phyloP scores from a whole-genome alignment of 257 asterid species.

The Agastache rugosa region DNA sequence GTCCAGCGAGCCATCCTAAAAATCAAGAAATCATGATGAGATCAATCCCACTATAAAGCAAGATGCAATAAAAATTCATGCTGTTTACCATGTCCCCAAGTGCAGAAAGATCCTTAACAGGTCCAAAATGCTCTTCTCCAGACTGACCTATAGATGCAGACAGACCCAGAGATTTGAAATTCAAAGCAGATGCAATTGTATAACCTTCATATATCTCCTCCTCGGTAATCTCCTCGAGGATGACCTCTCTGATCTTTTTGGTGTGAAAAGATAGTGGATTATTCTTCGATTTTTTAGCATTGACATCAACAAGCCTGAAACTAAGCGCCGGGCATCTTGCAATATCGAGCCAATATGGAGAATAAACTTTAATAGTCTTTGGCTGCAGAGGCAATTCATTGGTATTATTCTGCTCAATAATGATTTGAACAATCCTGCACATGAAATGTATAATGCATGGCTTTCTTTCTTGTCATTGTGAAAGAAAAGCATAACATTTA shows the following conservation, averaged over 20 bases:
- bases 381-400: conserved; percentile 69
- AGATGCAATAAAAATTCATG: conserved; percentile 23
- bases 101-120: conserved; percentile 81
- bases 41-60: conserved; percentile 24
- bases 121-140: conserved; percentile 86
- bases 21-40: conserved; percentile 35
- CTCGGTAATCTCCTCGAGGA: conserved; percentile 83
- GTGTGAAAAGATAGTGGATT: conserved; percentile 62
- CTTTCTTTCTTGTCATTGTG: conserved; percentile 4
- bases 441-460: conserved; percentile 25
- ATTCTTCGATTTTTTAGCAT: conserved; percentile 59
- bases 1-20: conserved; percentile 95
- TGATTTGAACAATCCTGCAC: conserved; percentile 87
- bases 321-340: conserved; percentile 91
- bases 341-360: conserved; percentile 87
- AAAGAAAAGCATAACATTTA: conserved; percentile 13
- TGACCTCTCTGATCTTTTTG: conserved; percentile 58
- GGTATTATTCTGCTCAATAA: conserved; percentile 74
- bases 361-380: conserved; percentile 68
- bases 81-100: conserved; percentile 83
- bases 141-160: conserved; percentile 73
- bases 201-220: conserved; percentile 87
- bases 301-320: conserved; percentile 71
- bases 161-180: conserved; percentile 81
- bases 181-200: conserved; percentile 88